These are phyloP conservation scores for Aspergillus tanneri DNA, from an alignment of 2,329 filamentous ascomycete genomes.

Conservation along the genomic window DNA sequence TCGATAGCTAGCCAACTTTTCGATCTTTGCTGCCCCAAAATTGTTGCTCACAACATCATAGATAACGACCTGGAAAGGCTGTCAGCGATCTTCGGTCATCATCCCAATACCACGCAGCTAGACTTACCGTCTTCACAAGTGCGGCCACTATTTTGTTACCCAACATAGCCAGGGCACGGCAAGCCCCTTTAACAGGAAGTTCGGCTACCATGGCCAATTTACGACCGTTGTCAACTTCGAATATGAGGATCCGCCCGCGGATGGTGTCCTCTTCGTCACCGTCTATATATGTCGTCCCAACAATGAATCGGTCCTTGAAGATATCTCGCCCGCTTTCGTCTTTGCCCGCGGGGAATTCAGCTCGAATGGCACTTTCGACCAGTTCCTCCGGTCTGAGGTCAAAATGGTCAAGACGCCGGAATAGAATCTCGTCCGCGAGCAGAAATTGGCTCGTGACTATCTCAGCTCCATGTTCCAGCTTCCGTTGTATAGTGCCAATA, in stretches of 20 bases:
- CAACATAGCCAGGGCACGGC: conserved; percentile 73
- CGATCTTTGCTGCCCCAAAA: conserved; percentile 52
- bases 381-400: conserved; percentile 68
- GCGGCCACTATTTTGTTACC: conserved; percentile 78
- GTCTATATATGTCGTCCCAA: conserved; percentile 78
- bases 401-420: conserved; percentile 73
- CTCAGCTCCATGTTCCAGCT: conserved; percentile 70
- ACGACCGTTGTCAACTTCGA: conserved; percentile 72
- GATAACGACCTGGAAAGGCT: conserved; percentile 53
- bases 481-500: conserved; percentile 77
- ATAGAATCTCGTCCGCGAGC: conserved; percentile 86
- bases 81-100: neutral
- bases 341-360: conserved; percentile 64
- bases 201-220: conserved; percentile 70
- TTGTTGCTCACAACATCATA: conserved; percentile 49
- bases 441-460: conserved; percentile 76
- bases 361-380: conserved; percentile 78
- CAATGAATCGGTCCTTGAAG: conserved; percentile 72
- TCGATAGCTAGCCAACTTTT: conserved; percentile 72
- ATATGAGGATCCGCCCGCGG: conserved; percentile 77
- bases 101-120: neutral
- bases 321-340: conserved; percentile 54
- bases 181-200: conserved; percentile 72
- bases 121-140: conserved; percentile 77
- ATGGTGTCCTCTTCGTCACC: conserved; percentile 58